phyloP scores from a whole-genome alignment of 2,329 filamentous ascomycete genomes.

The Claviceps sp. region DNA sequence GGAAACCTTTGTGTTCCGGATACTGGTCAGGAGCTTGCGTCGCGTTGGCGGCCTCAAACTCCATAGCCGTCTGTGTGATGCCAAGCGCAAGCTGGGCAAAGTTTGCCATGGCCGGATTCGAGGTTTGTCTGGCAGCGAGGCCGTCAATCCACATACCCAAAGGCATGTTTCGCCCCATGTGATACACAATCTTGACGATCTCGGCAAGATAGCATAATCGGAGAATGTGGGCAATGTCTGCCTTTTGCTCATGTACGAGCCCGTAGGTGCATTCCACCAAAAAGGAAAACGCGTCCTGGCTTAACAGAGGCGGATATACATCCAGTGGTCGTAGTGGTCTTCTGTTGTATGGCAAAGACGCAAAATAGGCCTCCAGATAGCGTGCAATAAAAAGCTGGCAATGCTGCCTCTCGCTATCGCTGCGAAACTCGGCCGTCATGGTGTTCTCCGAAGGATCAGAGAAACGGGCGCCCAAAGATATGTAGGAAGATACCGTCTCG shows the following conservation, averaged over 20 bases:
- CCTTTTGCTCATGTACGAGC: constrained; percentile 50
- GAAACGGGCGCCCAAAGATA: constrained; percentile 60
- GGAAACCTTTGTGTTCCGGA: constrained; percentile 35
- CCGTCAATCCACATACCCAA: constrained; percentile 33
- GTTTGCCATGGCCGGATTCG: constrained; percentile 35
- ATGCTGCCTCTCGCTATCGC: constrained; percentile 58
- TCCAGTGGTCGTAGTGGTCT: constrained; percentile 30
- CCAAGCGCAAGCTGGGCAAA: constrained; percentile 42
- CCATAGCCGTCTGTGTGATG: constrained; percentile 32
- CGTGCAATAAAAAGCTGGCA: constrained; percentile 60
- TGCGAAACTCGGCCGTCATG: constrained; percentile 52
- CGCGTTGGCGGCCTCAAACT: constrained; percentile 22
- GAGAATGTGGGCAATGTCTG: constrained; percentile 68
- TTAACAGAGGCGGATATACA: constrained; percentile 44
- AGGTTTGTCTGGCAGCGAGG: constrained; percentile 27
- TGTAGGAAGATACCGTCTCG: constrained; percentile 78
- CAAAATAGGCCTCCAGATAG: constrained; percentile 24
- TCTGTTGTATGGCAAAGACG: background rate
- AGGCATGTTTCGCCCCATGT: constrained; percentile 42
- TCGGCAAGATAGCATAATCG: constrained; percentile 84
- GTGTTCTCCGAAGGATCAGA: constrained; percentile 40
- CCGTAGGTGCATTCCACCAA: constrained; percentile 66
- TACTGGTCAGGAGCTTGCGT: constrained; percentile 12
- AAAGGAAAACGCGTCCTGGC: constrained; percentile 65
- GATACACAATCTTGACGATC: constrained; percentile 65